Percentiles rank a stretch among this genome's conserved stretches.
phyloP scores from a whole-genome alignment of 768 basidiomycete species.

The Lentinula sp. region DNA sequence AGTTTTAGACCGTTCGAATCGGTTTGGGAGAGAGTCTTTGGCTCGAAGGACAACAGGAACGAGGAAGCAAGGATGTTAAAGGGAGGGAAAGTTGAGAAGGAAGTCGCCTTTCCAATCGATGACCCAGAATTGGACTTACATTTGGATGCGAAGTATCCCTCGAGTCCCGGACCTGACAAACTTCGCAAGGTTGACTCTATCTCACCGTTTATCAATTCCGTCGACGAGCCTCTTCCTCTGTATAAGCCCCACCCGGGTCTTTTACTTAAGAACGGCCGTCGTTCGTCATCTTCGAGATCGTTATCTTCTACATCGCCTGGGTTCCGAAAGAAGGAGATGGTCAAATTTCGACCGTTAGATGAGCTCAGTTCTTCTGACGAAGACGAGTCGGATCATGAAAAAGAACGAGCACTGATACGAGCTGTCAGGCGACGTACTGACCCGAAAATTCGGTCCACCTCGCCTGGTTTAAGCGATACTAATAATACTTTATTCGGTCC shows the following conservation, averaged over 20 bases:
- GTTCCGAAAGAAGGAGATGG: slow-evolving; percentile 16
- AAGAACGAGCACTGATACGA: slow-evolving; percentile 34
- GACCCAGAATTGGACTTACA: slow-evolving; percentile 17
- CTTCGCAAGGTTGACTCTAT: slow-evolving; percentile 15
- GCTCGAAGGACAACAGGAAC: too few relatives aligned
- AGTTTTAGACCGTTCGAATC: slow-evolving; percentile 48
- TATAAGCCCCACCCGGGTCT: too few relatives aligned
- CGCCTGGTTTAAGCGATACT: slow-evolving; percentile 16
- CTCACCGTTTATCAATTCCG: neutral
- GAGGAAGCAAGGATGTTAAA: too few relatives aligned
- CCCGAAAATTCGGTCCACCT: neutral
- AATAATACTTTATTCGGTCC: slow-evolving; percentile 8
- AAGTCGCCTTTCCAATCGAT: slow-evolving; percentile 20
- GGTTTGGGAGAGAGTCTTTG: slow-evolving; percentile 48
- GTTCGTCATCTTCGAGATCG: neutral
- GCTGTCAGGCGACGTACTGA: slow-evolving; percentile 15
- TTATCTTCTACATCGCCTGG: slow-evolving; percentile 3
- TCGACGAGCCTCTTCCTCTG: slow-evolving; percentile 10
- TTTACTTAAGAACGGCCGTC: slow-evolving; percentile 15
- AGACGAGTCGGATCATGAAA: slow-evolving; percentile 27
- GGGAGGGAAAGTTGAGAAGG: too few relatives aligned
- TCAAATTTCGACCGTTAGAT: slow-evolving; percentile 23
- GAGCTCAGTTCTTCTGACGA: slow-evolving; percentile 25
- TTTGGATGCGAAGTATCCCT: slow-evolving; percentile 13
- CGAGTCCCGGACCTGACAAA: neutral